Evolutionary conservation across 257 asterid species (phyloP), one percentile per base, ranked within the genome.

Genomic region (Scutellaria minor): DNA sequence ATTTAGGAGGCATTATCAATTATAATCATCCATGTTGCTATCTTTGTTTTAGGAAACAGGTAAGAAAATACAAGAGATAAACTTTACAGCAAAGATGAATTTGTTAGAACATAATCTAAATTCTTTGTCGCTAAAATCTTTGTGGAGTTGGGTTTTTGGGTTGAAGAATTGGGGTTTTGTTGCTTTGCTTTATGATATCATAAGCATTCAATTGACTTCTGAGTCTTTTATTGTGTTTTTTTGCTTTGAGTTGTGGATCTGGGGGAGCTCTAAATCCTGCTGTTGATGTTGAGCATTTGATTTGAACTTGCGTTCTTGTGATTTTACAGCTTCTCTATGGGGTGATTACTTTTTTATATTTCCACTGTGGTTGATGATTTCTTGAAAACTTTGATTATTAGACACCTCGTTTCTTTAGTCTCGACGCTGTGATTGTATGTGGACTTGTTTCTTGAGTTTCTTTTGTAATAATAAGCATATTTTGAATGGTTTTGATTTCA

Each of bases 41-140:
- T 73, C 55, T 82, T 59, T 45, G 55, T 83, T 66, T 31, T 59
- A 64, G 83, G 71, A 78, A 66, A 75, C 59, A 78, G 72, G 44
- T 68, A 75, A 77, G 68, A 60, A 66, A 64, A 47, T 15, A 68
- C 13, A 50, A 62, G 75, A 63, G 58, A 20, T 62, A 64, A 64
- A 66, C 61, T 46, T 61, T 66, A 73, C 73, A 41, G 40, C 76
- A 56, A 60, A 58, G 73, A 57, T 59, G 74, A 57, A 45, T 65
- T 58, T 65, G 35, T 24, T 18, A 52, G 52, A 75, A 60, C 27
- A 24, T 24, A 51, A 64, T 70, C 68, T 57, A 75, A 64, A 66
- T 53, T 65, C 67, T 62, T 15, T 75, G 65, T n/a, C 59, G 58
- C 75, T 42, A 52, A 37, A 55, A 24, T 71, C 27, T 75, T 48